Evolutionary conservation across 495 filamentous ascomycete species (phyloP), one percentile per base, ranked within the genome.

Genomic region (Xylaria castorea): DNA sequence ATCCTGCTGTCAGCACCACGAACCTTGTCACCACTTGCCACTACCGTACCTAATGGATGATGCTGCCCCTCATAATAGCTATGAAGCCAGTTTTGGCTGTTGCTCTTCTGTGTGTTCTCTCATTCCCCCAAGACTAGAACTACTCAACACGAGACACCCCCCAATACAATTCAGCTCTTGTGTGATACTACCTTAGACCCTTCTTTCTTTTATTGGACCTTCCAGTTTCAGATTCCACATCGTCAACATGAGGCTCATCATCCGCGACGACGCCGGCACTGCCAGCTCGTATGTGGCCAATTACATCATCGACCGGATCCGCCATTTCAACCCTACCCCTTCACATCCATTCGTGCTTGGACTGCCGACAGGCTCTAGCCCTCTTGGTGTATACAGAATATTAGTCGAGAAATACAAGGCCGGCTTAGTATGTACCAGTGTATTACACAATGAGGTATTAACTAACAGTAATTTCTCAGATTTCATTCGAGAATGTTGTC

Each of bases 401-500:
- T 85, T 95, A 0, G 93, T 95, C 12, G 87, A 90, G 77, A 89
- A 87, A 71, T 89, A 93, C 85, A 92, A 93, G 80, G 87, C 89
- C 51, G 92, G 92, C 73, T 88, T 92, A 74, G 83, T 85, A 76
- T 30, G 75, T 73, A 36, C 16, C 11, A 22, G 25, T 30, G 34
- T 70, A 25, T 42, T 66, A 71, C 30, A 65, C 55, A 46, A 14
- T 30, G 42, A 48, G 16, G 27, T 20, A 44, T 22, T 36, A 34
- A 25, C 66, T 73, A 30, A 75, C 50, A n/a, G 44, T 27, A 27
- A 53, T 61, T 16, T 34, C 4, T 27, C 46, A 84, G 82, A 91
- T 96, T 73, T 94, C 93, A 0, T 96, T 95, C 78, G 91, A 90
- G 75, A 90, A 95, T 92, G 92, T 96, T 75, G 86, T 94, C 76